Conservation (phyloP, 768 basidiomycete genomes). For the Xanthoconium stramineum region DNA sequence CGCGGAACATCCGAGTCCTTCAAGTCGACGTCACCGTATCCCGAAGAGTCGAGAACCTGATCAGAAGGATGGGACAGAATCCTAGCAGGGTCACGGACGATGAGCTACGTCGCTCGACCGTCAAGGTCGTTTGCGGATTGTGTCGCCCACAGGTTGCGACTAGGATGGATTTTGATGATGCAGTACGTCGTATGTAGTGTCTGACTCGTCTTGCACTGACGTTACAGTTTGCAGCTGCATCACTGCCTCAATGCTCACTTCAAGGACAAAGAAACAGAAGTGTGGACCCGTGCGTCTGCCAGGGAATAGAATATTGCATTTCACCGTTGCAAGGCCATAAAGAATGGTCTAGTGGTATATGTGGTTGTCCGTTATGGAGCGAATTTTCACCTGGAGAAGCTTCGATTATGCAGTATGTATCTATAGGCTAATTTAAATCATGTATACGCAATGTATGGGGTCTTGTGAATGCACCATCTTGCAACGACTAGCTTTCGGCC, state of each 20-base stretch:
- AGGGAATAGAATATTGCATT: not conserved
- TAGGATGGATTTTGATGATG: conserved; percentile 2
- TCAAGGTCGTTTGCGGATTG: conserved; percentile 7
- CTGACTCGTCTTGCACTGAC: not conserved
- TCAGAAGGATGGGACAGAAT: conserved; percentile 7
- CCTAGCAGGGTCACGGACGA: not conserved
- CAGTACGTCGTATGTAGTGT: not conserved
- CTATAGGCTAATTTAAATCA: conserved; percentile 11
- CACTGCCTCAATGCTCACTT: conserved; percentile 8
- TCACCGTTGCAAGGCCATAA: not conserved
- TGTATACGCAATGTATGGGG: conserved; percentile 4
- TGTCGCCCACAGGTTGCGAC: not conserved
- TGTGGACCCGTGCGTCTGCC: conserved; percentile 5
- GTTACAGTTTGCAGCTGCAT: not conserved
- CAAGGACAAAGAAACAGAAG: not conserved
- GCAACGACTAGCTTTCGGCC: conserved; percentile 4
- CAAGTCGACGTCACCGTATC: conserved; percentile 4
- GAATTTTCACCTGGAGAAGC: not conserved
- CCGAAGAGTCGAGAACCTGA: conserved; percentile 8
- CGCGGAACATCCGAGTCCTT: conserved; percentile 1
- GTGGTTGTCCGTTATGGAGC: too few species aligned
- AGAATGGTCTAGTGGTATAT: not conserved
- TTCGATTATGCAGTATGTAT: conserved; percentile 18
- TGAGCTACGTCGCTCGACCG: conserved; percentile 1
- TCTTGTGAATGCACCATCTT: conserved; percentile 14